A percentile compares a stretch with the other conserved stretches of the same genome.
These are phyloP conservation scores for Recurvomyces mirabilis DNA, from an alignment of 495 filamentous ascomycete species.

Conservation along the genomic window DNA sequence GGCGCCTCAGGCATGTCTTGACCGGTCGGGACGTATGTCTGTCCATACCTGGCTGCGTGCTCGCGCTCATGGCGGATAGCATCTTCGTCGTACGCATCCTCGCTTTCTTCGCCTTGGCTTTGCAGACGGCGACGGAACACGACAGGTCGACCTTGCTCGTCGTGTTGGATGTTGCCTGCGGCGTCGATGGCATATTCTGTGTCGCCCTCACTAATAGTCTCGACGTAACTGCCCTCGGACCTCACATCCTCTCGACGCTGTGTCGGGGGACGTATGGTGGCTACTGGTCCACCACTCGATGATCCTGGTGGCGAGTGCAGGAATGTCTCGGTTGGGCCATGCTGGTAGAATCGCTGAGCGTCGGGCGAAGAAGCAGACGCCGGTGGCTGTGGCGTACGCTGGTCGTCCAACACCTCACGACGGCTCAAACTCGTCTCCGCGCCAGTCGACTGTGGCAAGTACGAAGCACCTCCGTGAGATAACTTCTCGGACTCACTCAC, in stretches of 20 bases:
- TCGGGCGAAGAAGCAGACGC: conserved; percentile 3
- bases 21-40: too few relatives aligned
- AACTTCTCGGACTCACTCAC: too few relatives aligned
- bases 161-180: conserved; percentile 39
- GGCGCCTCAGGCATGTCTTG: conserved; percentile 15
- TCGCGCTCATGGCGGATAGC: conserved; percentile 39
- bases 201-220: conserved; percentile 40
- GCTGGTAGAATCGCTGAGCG: conserved; percentile 23
- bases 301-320: conserved; percentile 23
- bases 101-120: conserved; percentile 32
- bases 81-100: conserved; percentile 45
- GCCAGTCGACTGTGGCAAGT: too few relatives aligned
- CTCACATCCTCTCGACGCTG: conserved; percentile 22
- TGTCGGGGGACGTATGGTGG: background rate
- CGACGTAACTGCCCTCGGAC: conserved; percentile 44
- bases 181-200: conserved; percentile 42
- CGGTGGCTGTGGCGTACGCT: background rate
- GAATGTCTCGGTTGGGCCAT: conserved; percentile 20
- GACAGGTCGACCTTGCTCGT: conserved; percentile 33
- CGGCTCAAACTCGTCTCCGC: too few relatives aligned
- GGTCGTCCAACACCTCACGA: too few relatives aligned
- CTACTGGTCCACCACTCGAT: conserved; percentile 6
- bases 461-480: too few relatives aligned
- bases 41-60: conserved; percentile 37
- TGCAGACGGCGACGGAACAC: conserved; percentile 29